These are phyloP conservation scores for Chlamydomonas incerta DNA, from an alignment of 139 green algal species.

Conservation along the genomic window DNA sequence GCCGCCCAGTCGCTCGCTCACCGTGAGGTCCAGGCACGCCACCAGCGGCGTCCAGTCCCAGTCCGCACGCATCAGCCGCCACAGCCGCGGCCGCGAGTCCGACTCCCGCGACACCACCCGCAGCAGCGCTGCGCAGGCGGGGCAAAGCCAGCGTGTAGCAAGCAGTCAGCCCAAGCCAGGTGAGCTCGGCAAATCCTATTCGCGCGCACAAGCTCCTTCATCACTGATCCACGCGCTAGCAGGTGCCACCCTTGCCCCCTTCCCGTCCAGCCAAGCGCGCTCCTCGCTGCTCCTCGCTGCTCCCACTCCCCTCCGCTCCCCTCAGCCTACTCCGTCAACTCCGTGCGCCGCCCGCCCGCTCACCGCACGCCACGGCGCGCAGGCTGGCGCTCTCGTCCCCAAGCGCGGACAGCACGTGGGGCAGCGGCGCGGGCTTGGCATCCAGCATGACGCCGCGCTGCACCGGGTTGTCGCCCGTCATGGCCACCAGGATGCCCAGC, in stretches of 20 bases:
- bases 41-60: constrained; percentile 56
- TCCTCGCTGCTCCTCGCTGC: too few relatives aligned
- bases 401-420: constrained; percentile 39
- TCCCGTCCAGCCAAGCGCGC: too few relatives aligned
- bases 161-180: too few relatives aligned
- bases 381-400: constrained; percentile 44
- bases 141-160: too few relatives aligned
- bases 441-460: constrained; percentile 52
- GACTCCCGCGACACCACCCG: constrained; percentile 28
- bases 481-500: constrained; percentile 48
- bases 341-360: background rate
- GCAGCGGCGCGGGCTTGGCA: constrained; percentile 44
- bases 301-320: too few relatives aligned
- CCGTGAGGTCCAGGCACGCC: constrained; percentile 48
- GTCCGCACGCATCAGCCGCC: constrained; percentile 43
- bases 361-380: constrained; percentile 44
- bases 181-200: too few relatives aligned
- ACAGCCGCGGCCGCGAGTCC: constrained; percentile 50
- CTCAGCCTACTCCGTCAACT: too few relatives aligned
- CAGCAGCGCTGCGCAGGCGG: constrained; percentile 37
- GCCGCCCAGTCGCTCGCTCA: background rate
- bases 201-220: too few relatives aligned
- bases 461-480: constrained; percentile 25
- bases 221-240: too few relatives aligned
- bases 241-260: too few relatives aligned